Base-by-base conservation (phyloP, 306 rosid species). In the Delonix regia region DNA sequence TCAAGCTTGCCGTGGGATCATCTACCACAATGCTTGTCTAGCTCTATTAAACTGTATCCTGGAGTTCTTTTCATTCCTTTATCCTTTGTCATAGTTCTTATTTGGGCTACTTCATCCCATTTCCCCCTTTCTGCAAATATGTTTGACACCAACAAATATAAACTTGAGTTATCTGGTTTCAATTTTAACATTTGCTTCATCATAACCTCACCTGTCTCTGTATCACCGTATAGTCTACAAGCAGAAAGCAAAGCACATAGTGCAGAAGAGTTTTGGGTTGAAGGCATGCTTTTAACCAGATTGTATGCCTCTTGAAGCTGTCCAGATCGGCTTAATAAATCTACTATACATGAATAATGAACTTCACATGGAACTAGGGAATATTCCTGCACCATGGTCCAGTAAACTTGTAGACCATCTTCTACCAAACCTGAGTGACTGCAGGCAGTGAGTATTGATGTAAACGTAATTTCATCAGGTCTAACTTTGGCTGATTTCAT, bases 311-410 rank as follows among this genome's bases (percentile, higher is more conserved):
- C 91, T 39, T 56, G 74, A 75, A 88, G 84, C 38, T 44, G 62
- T 47, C 91, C 89, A 22, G 86, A 82, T 38, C 89, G 79, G 89
- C 91, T 85, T 69, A 88, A 75, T 67, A 88, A 78, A 81, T 88
- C 91, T 60, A 88, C 84, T 27, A 85, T 61, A 69, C 91, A 88
- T 49, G 73, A 82, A 72, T 78, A 83, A 81, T 88, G 91, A 70
- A 78, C 84, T 85, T 85, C 91, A 55, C 75, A 60, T 11, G 89
- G 91, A 73, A 75, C 56, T 27, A 88, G 71, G 14, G 49, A 36
- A 16, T 85, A 81, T 63, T 85, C 84, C 24, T 80, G 60, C 53
- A 68, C 74, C 89, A 88, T 85, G 45, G 69, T 78, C 62, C 71
- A 70, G 61, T 85, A 85, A 25, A 83, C 62, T 53, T 13, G 71